Evolutionary conservation across 2,329 filamentous ascomycete genomes (phyloP).

Genomic region (Domatiomyces globalis): DNA sequence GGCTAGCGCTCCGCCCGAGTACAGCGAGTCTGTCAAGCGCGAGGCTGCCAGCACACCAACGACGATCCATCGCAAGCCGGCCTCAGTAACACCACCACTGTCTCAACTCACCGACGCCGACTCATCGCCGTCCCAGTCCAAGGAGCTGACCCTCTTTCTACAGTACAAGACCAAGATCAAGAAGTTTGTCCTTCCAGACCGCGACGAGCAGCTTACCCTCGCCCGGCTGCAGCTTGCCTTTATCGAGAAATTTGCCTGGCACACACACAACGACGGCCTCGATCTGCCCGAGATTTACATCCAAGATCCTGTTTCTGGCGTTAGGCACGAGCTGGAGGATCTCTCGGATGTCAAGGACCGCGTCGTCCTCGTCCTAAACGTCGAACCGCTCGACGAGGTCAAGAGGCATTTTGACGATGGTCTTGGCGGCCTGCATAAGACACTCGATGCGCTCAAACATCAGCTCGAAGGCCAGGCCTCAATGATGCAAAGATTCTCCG

Average conservation of each 20-base stretch:
- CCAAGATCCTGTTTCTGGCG: slow-evolving; percentile 84
- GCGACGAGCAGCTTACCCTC: slow-evolving; percentile 69
- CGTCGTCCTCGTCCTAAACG: slow-evolving; percentile 84
- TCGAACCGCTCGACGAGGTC: slow-evolving; percentile 87
- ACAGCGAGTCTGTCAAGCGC: not conserved
- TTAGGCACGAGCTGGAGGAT: slow-evolving; percentile 94
- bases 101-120: slow-evolving; percentile 45
- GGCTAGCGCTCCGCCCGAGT: not conserved
- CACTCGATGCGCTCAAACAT: slow-evolving; percentile 76
- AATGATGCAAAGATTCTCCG: slow-evolving; percentile 72
- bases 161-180: slow-evolving; percentile 19
- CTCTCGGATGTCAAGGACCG: slow-evolving; percentile 85
- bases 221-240: slow-evolving; percentile 86
- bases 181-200: slow-evolving; percentile 27
- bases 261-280: slow-evolving; percentile 81
- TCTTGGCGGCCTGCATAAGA: slow-evolving; percentile 59
- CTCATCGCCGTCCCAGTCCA: slow-evolving; percentile 58
- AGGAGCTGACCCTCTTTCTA: slow-evolving; percentile 75
- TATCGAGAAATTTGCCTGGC: slow-evolving; percentile 99
- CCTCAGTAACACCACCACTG: slow-evolving; percentile 25
- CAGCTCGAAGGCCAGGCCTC: slow-evolving; percentile 70
- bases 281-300: slow-evolving; percentile 97
- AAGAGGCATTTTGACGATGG: slow-evolving; percentile 94
- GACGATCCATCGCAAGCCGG: slow-evolving; percentile 7
- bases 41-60: slow-evolving; percentile 7